Percentiles rank a stretch among this genome's conserved stretches.
Evolutionary conservation across 352 stramenopile genomes (phyloP).

Genomic region (Phytophthora gonapodyides): DNA sequence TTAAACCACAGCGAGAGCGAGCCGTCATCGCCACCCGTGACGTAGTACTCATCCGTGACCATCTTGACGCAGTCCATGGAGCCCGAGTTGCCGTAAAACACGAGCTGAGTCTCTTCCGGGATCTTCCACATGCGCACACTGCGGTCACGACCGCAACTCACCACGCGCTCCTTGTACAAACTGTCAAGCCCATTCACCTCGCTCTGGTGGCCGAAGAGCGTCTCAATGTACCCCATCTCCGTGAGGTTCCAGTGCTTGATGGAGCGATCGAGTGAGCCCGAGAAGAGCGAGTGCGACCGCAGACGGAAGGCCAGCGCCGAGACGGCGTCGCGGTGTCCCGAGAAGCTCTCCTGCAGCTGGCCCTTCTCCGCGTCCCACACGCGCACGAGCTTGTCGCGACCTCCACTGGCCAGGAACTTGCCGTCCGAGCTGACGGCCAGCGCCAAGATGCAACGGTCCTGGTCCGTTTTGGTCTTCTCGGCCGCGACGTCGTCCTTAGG

Average conservation of each 20-base stretch:
- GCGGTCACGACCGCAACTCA: constrained; percentile 91
- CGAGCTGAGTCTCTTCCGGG: constrained; percentile 93
- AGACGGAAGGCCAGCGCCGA: constrained; percentile 87
- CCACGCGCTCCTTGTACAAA: constrained; percentile 89
- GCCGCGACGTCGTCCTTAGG: constrained; percentile 62
- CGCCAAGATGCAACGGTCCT: constrained; percentile 82
- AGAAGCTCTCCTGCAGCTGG: constrained; percentile 87
- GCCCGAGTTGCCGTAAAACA: constrained; percentile 91
- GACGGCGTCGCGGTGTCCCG: constrained; percentile 90
- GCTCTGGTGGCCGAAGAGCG: constrained; percentile 93
- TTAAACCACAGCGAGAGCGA: constrained; percentile 93
- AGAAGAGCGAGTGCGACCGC: constrained; percentile 92
- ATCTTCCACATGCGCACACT: constrained; percentile 97
- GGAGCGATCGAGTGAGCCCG: constrained; percentile 90
- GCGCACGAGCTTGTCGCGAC: constrained; percentile 91
- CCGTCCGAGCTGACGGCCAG: constrained; percentile 91
- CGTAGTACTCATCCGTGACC: constrained; percentile 93
- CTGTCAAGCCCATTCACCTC: constrained; percentile 92
- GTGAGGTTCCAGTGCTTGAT: constrained; percentile 97
- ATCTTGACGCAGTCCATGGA: constrained; percentile 94
- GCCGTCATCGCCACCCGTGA: constrained; percentile 91
- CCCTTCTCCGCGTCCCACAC: constrained; percentile 87
- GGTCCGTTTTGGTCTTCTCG: constrained; percentile 62
- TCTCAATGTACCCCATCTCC: constrained; percentile 96
- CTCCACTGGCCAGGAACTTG: constrained; percentile 91